A percentile compares a stretch with the other conserved stretches of the same genome.
These are phyloP conservation scores for Botrytis paeoniae DNA, from an alignment of 2,329 filamentous ascomycete species.

Conservation along the genomic window DNA sequence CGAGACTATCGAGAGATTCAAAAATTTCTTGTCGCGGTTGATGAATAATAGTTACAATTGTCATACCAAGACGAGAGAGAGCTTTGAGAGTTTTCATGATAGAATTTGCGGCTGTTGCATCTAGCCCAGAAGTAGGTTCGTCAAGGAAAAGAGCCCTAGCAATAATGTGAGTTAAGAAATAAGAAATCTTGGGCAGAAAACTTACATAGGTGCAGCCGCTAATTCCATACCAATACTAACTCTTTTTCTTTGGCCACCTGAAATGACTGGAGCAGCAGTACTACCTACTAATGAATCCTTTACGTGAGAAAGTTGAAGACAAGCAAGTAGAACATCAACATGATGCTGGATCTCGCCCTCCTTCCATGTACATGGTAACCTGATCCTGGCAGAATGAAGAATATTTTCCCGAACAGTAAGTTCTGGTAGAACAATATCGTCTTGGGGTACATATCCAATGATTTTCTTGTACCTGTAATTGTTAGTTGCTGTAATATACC, in stretches of 20 bases:
- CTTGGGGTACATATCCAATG: constrained; percentile 60
- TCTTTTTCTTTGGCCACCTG: constrained; percentile 59
- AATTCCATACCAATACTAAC: constrained; percentile 61
- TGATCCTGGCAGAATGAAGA: constrained; percentile 54
- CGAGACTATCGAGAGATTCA: constrained; percentile 57
- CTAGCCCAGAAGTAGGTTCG: constrained; percentile 59
- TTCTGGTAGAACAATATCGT: constrained; percentile 58
- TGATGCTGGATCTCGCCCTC: constrained; percentile 49
- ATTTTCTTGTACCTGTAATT: constrained; percentile 52
- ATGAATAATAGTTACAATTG: constrained; percentile 54
- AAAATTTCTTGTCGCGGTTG: constrained; percentile 54
- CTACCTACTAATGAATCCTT: constrained; percentile 51
- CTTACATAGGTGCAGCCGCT: constrained; percentile 50
- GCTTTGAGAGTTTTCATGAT: constrained; percentile 61
- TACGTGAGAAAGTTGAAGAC: constrained; percentile 42
- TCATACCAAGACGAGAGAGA: constrained; percentile 53
- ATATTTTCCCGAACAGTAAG: constrained; percentile 62
- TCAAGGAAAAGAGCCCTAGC: constrained; percentile 54
- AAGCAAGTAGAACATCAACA: constrained; percentile 56
- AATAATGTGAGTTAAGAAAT: not conserved
- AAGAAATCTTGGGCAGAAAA: not conserved
- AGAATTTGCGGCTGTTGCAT: constrained; percentile 61
- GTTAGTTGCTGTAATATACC: not conserved
- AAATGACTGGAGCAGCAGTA: constrained; percentile 59
- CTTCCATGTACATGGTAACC: constrained; percentile 51